phyloP scores from a whole-genome alignment of 2,329 filamentous ascomycete genomes.

The Calonectria pseudoreteaudii region DNA sequence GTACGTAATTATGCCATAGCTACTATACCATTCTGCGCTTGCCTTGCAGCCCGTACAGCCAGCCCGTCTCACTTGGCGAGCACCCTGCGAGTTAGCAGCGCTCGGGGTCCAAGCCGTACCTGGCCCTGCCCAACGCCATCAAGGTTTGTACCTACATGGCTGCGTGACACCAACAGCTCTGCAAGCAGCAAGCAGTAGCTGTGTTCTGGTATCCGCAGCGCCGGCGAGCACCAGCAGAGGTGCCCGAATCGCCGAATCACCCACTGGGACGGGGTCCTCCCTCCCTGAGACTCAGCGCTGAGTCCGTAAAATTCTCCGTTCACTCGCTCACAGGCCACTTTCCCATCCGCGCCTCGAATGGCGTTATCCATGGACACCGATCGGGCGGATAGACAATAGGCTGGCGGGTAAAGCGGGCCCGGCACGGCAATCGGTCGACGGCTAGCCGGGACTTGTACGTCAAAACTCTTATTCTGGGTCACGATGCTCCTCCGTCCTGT shows the following conservation, averaged over 20 bases:
- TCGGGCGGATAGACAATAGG: slow-evolving; percentile 34
- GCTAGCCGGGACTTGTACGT: slow-evolving; percentile 22
- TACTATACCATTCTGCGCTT: background rate
- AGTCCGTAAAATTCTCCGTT: slow-evolving; percentile 18
- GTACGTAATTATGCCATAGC: slow-evolving; percentile 1
- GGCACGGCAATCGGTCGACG: slow-evolving; percentile 40
- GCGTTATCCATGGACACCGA: slow-evolving; percentile 43
- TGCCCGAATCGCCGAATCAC: background rate
- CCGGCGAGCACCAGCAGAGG: background rate
- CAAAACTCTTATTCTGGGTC: background rate
- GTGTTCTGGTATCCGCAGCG: background rate
- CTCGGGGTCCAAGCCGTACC: background rate
- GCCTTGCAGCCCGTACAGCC: background rate
- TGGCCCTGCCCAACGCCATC: background rate
- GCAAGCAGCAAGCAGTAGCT: background rate
- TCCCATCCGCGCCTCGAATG: slow-evolving; percentile 41
- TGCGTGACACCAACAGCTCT: slow-evolving; percentile 6
- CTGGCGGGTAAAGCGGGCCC: slow-evolving; percentile 36
- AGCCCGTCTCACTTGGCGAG: background rate
- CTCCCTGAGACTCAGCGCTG: slow-evolving; percentile 21
- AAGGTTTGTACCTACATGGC: background rate
- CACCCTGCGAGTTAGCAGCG: background rate
- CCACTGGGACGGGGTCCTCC: background rate
- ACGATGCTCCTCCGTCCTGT: background rate
- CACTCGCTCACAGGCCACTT: slow-evolving; percentile 32